Evolutionary conservation across 2,329 filamentous ascomycete genomes (phyloP), one percentile per base, ranked within the genome.

Genomic region (Penicillium sp.): DNA sequence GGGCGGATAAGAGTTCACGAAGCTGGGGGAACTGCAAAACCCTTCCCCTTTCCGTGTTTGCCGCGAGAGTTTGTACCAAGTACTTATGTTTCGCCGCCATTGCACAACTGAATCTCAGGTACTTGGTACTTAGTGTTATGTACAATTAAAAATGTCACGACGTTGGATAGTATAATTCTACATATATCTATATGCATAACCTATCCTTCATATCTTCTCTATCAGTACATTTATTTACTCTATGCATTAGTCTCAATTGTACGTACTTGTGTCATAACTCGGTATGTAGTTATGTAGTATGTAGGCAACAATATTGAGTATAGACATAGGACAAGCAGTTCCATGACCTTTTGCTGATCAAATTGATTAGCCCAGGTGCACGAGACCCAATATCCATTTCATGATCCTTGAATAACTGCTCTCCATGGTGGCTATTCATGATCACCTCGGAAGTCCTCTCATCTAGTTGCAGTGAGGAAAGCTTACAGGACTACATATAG

Each of bases 31-130:
- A 51, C 32, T 46, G 50, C 34, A 53, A 53, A 53, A 46, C 10
- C 53, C 14, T 51, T 55, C 47, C 40, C 53, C 53, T 55, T 46
- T 55, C 40, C 53, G 40, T 55, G 13, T 31, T 45, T 39, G 40
- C 40, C 49, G 34, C 22, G 2, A 20, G 20, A 16, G 6, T 13
- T 39, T 52, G 53, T 55, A 55, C 34, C 48, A 2, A 24, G 40
- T 55, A 55, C 53, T 8, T 2, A 11, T 2, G 2, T 18, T 24
- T 35, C 9, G 13, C 53, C 20, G 8, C 40, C 2, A 24, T 9
- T 35, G 7, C 20, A 5, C 16, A 13, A 26, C 20, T 18, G 2
- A 31, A 3, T 14, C 2, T 31, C 8, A 52, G 9, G 53, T 55
- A 52, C 34, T 13, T 16, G 9, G 13, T 52, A 55, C 53, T 18